Evolutionary conservation across 805 yeast species (phyloP), one percentile per base, ranked within the genome.

Genomic region (Aciculoconidium aculeatum): DNA sequence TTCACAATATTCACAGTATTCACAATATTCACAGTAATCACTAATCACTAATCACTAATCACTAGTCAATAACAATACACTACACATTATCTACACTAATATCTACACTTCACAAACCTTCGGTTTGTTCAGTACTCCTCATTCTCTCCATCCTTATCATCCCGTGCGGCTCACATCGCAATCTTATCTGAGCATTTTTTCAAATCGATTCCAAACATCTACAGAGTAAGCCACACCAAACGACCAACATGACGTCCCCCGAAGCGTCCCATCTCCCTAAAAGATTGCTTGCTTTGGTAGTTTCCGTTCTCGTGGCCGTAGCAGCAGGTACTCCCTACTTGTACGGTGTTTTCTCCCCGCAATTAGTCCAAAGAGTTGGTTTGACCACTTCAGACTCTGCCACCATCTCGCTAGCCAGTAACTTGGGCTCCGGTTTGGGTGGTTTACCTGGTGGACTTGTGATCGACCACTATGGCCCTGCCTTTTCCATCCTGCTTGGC

Each of bases 291-390:
- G 48, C 67, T 1, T 46, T 63, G 21, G 28, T 42, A 7, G 47
- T 49, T 13, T 57, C 67, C 9, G 41, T 61, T 9, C 45, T 78
- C 11, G 77, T 77, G 6, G 70, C 83, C 0, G 44, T 80, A 26
- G 86, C 80, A 0, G 69, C 85, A 3, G 90, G 92, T 2, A 80
- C 87, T 3, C 82, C 85, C 0, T 82, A 82, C 43, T 57, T 80
- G 9, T 82, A 75, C 48, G 83, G 88, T 1, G 72, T 75, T n/a
- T 82, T 75, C 47, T 77, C 86, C 1, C 88, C 90, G 2, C 87
- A 81, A 47, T 56, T 82, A 38, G 67, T 79, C 15, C 56, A 62
- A 15, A 57, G 66, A 40, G 72, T 80, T 14, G 67, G 74, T 1
- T 61, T 81, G 15, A 67, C 79, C 0, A 69, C 80, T 0, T 59